Percentiles rank a stretch among this genome's conserved stretches.
phyloP scores from a whole-genome alignment of 2,329 filamentous ascomycete species.

The Pleomassaria siparia region DNA sequence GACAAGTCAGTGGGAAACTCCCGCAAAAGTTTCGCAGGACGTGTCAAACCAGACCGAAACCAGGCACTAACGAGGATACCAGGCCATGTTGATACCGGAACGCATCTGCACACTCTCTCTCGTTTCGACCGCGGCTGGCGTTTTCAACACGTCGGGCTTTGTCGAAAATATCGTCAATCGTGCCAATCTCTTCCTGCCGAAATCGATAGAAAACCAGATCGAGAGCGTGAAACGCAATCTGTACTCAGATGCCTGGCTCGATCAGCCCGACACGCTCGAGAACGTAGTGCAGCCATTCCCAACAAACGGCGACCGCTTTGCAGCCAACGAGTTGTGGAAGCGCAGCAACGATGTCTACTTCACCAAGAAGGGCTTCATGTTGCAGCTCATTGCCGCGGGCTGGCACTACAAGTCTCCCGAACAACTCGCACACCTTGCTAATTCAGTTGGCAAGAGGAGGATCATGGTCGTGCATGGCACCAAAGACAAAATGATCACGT shows the following conservation, averaged over 20 bases:
- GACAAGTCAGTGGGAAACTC: not conserved
- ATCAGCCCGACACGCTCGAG: slow-evolving; percentile 57
- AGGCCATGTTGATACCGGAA: slow-evolving; percentile 49
- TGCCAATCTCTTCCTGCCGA: slow-evolving; percentile 65
- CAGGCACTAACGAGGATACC: slow-evolving; percentile 2
- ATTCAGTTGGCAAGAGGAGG: slow-evolving; percentile 69
- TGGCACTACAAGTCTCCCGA: slow-evolving; percentile 74
- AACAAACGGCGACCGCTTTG: slow-evolving; percentile 79
- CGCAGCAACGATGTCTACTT: slow-evolving; percentile 63
- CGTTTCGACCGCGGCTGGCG: slow-evolving; percentile 51
- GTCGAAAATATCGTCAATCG: slow-evolving; percentile 62
- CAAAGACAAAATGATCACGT: slow-evolving; percentile 74
- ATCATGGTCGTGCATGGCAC: slow-evolving; percentile 79
- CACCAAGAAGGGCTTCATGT: slow-evolving; percentile 67
- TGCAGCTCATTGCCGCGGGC: slow-evolving; percentile 76
- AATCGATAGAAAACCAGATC: slow-evolving; percentile 67
- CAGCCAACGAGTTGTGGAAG: slow-evolving; percentile 77
- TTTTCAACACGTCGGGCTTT: slow-evolving; percentile 56
- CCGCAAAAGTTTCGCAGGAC: not conserved
- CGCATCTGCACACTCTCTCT: slow-evolving; percentile 54
- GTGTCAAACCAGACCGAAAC: not conserved
- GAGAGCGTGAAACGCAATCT: slow-evolving; percentile 65
- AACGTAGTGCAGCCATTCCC: slow-evolving; percentile 57
- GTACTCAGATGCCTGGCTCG: slow-evolving; percentile 67
- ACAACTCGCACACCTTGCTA: slow-evolving; percentile 67